Conservation (phyloP, 768 basidiomycete species). For the Amanita rubescens region DNA sequence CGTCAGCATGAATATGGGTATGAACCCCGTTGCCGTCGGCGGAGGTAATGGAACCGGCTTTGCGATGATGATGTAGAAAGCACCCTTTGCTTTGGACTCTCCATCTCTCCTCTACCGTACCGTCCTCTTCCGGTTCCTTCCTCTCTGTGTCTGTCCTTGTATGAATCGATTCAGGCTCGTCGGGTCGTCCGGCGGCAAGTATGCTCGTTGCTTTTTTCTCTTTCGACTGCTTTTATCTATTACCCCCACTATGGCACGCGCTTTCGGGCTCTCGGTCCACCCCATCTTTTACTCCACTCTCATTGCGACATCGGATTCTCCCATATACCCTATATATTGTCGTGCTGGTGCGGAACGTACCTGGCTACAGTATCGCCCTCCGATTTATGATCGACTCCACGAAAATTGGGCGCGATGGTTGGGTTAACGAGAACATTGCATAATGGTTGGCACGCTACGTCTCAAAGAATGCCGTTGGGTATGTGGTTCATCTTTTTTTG, state of each 20-base stretch:
- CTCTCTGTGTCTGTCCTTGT: slow-evolving; percentile 2
- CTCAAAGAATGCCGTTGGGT: not conserved
- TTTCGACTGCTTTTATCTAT: not conserved
- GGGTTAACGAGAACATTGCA: not conserved
- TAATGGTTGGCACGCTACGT: too few relatives aligned
- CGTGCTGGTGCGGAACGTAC: not conserved
- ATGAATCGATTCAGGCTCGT: not conserved
- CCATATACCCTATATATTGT: slow-evolving; percentile 2
- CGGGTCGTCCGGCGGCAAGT: not conserved
- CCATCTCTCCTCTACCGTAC: slow-evolving; percentile 1
- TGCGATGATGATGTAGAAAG: slow-evolving; percentile 17
- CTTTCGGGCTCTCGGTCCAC: not conserved
- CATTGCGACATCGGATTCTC: slow-evolving; percentile 1
- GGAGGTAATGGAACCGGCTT: slow-evolving; percentile 15
- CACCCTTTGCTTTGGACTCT: not conserved
- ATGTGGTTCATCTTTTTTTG: too few relatives aligned
- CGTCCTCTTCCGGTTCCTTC: slow-evolving; percentile 1
- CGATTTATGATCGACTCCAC: not conserved
- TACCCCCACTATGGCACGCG: not conserved
- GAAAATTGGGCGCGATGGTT: slow-evolving; percentile 1
- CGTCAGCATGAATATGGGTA: slow-evolving; percentile 10
- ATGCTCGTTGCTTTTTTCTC: not conserved
- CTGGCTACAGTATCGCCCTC: not conserved
- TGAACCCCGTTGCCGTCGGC: slow-evolving; percentile 11
- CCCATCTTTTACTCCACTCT: not conserved